These are phyloP conservation scores for Dipodascus albidus DNA, from an alignment of 805 yeast species.

Conservation along the genomic window DNA sequence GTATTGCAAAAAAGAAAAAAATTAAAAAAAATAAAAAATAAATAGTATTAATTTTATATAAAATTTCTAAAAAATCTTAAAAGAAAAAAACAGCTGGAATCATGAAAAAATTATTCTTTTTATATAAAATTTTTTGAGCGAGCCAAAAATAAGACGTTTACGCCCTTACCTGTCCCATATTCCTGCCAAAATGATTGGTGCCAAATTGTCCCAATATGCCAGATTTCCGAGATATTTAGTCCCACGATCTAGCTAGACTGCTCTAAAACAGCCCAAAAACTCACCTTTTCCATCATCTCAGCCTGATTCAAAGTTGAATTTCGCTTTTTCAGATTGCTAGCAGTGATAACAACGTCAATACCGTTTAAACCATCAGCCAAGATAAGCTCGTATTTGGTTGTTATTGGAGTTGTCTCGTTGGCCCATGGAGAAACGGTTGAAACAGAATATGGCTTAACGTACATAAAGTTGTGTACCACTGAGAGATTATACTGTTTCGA, in stretches of 20 bases:
- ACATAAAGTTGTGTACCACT: conserved; percentile 23
- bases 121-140: not conserved
- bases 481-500: conserved; percentile 21
- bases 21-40: not conserved
- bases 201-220: not conserved
- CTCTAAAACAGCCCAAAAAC: conserved; percentile 10
- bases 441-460: conserved; percentile 17
- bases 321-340: conserved; percentile 7
- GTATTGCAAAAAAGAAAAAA: not conserved
- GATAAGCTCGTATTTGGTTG: conserved; percentile 22
- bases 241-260: not conserved
- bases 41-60: not conserved
- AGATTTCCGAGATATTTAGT: too few relatives aligned
- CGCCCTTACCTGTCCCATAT: not conserved
- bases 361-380: conserved; percentile 27
- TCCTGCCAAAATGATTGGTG: not conserved
- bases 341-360: conserved; percentile 21
- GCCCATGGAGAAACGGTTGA: conserved; percentile 14
- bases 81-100: not conserved
- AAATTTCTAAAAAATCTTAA: not conserved
- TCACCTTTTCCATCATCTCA: conserved; percentile 11
- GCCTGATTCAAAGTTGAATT: conserved; percentile 4
- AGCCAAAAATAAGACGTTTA: not conserved
- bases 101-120: not conserved
- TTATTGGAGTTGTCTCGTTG: conserved; percentile 13